A percentile compares a stretch with the other conserved stretches of the same genome.
Conservation (phyloP, 2,329 filamentous ascomycete genomes). For the Pestalotiopsis sp. region DNA sequence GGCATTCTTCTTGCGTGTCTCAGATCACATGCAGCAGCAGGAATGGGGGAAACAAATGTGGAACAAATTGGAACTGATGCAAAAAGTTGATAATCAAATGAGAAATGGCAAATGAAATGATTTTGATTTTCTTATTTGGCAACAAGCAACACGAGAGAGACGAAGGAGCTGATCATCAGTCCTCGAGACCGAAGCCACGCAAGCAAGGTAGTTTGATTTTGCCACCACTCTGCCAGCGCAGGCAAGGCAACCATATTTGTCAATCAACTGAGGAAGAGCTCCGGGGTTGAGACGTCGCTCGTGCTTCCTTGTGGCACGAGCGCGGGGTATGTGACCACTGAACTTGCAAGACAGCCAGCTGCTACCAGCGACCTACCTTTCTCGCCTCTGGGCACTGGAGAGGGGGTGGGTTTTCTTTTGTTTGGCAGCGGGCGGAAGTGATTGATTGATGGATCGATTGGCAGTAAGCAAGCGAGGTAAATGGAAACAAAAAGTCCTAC, state of each 20-base stretch:
- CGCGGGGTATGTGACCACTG: slow-evolving; percentile 3
- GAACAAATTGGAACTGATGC: not conserved
- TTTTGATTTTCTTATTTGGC: not conserved
- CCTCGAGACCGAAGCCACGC: slow-evolving; percentile 7
- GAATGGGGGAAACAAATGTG: not conserved
- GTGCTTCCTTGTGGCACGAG: slow-evolving; percentile 1
- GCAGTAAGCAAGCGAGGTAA: not conserved
- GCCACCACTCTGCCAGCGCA: not conserved
- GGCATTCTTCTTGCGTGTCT: slow-evolving; percentile 43
- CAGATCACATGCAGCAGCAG: not conserved
- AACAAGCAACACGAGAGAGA: not conserved
- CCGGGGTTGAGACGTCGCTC: not conserved
- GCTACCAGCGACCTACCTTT: not conserved
- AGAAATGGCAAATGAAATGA: not conserved
- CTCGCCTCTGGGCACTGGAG: not conserved
- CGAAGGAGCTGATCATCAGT: not conserved
- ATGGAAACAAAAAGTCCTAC: not conserved
- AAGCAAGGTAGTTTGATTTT: slow-evolving; percentile 1
- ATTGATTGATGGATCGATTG: not conserved
- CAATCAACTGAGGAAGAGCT: slow-evolving; percentile 4
- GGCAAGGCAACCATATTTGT: slow-evolving; percentile 9
- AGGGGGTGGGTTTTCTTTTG: not conserved
- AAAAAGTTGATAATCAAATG: not conserved
- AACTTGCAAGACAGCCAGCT: not conserved
- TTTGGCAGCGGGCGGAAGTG: not conserved